These are phyloP conservation scores for Aspergillus proliferans DNA, from an alignment of 2,329 filamentous ascomycete species.

Conservation along the genomic window DNA sequence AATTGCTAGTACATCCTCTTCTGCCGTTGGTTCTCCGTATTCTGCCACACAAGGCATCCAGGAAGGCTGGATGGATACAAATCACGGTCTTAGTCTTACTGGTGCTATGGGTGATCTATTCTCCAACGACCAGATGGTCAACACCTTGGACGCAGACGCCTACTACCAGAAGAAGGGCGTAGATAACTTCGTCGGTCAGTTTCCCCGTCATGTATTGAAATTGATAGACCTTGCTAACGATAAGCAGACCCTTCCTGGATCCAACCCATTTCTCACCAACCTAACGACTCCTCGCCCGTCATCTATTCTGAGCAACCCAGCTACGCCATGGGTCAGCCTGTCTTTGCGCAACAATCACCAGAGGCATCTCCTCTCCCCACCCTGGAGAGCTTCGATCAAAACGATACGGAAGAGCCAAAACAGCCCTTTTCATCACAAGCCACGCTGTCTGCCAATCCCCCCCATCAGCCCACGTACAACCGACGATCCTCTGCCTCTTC, in stretches of 20 bases:
- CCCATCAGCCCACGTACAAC: conserved; percentile 45
- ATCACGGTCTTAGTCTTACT: conserved; percentile 54
- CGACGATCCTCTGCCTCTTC: conserved; percentile 66
- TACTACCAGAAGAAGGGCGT: conserved; percentile 40
- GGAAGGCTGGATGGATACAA: conserved; percentile 52
- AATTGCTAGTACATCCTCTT: conserved; percentile 53
- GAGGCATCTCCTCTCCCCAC: conserved; percentile 29
- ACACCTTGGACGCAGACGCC: conserved; percentile 38
- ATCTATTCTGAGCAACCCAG: conserved; percentile 29
- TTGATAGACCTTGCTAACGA: not conserved
- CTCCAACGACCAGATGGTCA: conserved; percentile 46
- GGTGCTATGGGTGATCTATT: conserved; percentile 59
- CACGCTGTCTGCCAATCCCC: conserved; percentile 52
- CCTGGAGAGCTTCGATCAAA: conserved; percentile 9
- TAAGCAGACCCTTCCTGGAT: conserved; percentile 53
- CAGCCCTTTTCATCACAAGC: conserved; percentile 55
- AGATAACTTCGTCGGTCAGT: conserved; percentile 31
- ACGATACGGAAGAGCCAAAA: not conserved
- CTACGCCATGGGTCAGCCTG: conserved; percentile 16
- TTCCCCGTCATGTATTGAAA: not conserved
- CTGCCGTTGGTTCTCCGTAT: conserved; percentile 61
- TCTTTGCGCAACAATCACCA: conserved; percentile 22
- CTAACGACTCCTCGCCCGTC: conserved; percentile 24
- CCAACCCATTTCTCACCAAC: conserved; percentile 41
- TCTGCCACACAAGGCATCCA: conserved; percentile 55